These are phyloP conservation scores for Triticum monococcum DNA, from an alignment of 176 grass and related monocot species.

Conservation along the genomic window DNA sequence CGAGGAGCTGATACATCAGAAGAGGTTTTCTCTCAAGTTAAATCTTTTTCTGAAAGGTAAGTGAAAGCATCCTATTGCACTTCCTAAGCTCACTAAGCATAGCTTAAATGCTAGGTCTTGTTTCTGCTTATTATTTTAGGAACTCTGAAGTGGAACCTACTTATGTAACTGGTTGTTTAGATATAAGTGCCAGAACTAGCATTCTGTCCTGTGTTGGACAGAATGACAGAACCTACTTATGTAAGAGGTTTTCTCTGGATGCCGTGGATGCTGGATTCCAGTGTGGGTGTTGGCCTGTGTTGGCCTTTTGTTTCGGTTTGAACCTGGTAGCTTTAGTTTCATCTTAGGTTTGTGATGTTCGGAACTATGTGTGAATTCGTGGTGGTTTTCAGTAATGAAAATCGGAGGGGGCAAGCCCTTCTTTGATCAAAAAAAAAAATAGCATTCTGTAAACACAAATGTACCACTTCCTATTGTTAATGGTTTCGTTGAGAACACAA, in stretches of 20 bases:
- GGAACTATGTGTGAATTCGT: too few relatives aligned
- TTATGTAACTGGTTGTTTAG: not conserved
- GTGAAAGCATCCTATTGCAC: not conserved
- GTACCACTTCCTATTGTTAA: not conserved
- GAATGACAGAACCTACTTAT: too few relatives aligned
- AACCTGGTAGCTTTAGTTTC: too few relatives aligned
- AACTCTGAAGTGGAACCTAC: not conserved
- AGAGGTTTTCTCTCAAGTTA: conserved; percentile 59
- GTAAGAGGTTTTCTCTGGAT: too few relatives aligned
- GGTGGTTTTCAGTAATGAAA: too few relatives aligned
- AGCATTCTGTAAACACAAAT: not conserved
- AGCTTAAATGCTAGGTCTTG: not conserved
- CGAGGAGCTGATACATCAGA: conserved; percentile 87
- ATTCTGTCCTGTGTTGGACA: too few relatives aligned
- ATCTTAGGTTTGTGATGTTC: too few relatives aligned
- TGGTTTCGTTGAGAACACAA: not conserved
- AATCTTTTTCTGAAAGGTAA: conserved; percentile 83
- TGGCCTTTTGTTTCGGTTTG: too few relatives aligned
- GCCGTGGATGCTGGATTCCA: too few relatives aligned
- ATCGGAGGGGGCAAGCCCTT: too few relatives aligned
- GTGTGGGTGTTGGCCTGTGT: too few relatives aligned
- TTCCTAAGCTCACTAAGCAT: not conserved
- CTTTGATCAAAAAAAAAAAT: too few relatives aligned
- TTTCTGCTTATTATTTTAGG: not conserved
- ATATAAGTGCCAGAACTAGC: not conserved